These are phyloP conservation scores for Aureobasidium sp. DNA, from an alignment of 2,329 filamentous ascomycete species.

Conservation along the genomic window DNA sequence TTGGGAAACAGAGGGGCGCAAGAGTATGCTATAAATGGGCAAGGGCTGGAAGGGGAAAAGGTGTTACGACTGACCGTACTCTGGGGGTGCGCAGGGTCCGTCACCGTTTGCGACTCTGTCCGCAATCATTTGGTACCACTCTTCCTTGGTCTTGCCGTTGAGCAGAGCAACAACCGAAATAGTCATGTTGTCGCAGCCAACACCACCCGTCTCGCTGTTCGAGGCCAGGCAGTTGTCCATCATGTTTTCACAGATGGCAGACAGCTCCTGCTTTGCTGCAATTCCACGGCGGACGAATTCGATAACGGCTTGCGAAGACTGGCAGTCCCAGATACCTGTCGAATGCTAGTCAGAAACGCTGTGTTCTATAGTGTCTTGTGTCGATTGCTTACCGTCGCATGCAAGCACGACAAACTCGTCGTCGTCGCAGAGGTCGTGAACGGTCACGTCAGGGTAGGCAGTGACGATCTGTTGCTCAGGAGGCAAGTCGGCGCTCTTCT, in stretches of 20 bases:
- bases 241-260: conserved; percentile 98
- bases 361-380: not conserved
- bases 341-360: conserved; percentile 18
- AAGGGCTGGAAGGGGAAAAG: conserved; percentile 19
- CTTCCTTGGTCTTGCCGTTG: conserved; percentile 85
- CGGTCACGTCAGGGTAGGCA: conserved; percentile 87
- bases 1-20: not conserved
- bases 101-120: conserved; percentile 93
- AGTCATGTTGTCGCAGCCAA: conserved; percentile 99
- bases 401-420: conserved; percentile 94
- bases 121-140: conserved; percentile 96
- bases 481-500: conserved; percentile 93
- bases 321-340: conserved; percentile 97
- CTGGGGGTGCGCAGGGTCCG: conserved; percentile 94
- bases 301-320: conserved; percentile 93
- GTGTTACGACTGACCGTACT: conserved; percentile 80
- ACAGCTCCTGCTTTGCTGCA: conserved; percentile 88
- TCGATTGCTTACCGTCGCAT: conserved; percentile 66
- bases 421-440: conserved; percentile 83
- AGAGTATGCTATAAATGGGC: not conserved
- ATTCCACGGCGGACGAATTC: conserved; percentile 97
- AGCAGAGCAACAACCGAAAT: conserved; percentile 88
- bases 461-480: conserved; percentile 99
- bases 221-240: conserved; percentile 99
- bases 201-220: conserved; percentile 94